phyloP scores from a whole-genome alignment of 2,329 filamentous ascomycete species.

The Pseudocercospora fuligena region DNA sequence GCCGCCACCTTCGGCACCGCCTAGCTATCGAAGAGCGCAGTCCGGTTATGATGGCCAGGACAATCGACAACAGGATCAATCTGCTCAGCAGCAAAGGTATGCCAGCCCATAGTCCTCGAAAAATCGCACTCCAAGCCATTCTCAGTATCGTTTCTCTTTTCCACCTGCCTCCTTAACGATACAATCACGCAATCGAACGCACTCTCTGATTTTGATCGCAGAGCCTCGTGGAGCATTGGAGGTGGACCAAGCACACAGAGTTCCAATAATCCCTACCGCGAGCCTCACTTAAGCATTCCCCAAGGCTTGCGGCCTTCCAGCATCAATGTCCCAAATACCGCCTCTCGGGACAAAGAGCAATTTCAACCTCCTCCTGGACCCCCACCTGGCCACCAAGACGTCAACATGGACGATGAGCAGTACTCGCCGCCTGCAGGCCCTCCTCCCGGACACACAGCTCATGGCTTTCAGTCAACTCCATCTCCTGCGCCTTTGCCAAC shows the following conservation, averaged over 20 bases:
- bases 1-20: conserved; percentile 27
- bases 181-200: neutral
- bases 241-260: conserved; percentile 24
- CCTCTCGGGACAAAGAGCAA: conserved; percentile 29
- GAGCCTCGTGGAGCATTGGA: conserved; percentile 26
- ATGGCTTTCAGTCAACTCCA: conserved; percentile 6
- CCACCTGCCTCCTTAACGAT: neutral
- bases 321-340: conserved; percentile 21
- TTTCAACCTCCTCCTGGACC: conserved; percentile 41
- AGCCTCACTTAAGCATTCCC: conserved; percentile 18
- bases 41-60: conserved; percentile 18
- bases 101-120: neutral
- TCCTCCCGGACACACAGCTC: conserved; percentile 33
- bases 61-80: conserved; percentile 17
- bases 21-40: conserved; percentile 27
- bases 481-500: conserved; percentile 17
- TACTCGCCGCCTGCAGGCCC: conserved; percentile 40
- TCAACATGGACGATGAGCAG: conserved; percentile 24
- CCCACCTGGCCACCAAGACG: conserved; percentile 34
- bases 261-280: conserved; percentile 31
- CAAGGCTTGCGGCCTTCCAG: conserved; percentile 26
- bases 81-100: conserved; percentile 13
- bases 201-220: conserved; percentile 13
- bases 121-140: neutral
- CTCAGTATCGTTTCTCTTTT: neutral